Evolutionary conservation across 768 basidiomycete species (phyloP).

Genomic region (Mycena maculata): DNA sequence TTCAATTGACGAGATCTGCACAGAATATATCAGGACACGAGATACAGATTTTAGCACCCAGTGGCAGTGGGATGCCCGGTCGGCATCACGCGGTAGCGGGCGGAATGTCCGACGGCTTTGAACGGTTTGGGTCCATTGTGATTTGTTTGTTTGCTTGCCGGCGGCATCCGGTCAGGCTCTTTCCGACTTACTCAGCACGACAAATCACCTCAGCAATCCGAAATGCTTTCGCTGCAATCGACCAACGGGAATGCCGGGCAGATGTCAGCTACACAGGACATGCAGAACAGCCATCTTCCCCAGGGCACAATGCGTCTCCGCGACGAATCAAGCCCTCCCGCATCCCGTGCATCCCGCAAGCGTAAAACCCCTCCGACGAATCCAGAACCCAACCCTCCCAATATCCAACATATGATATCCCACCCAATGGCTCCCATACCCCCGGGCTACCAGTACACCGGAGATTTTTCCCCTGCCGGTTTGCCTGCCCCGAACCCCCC

Average conservation of each 20-base stretch:
- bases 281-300: constrained; percentile 53
- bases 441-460: constrained; percentile 60
- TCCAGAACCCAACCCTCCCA: constrained; percentile 42
- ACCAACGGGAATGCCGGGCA: constrained; percentile 17
- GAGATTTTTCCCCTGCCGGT: constrained; percentile 68
- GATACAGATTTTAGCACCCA: too few species aligned
- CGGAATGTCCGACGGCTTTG: too few species aligned
- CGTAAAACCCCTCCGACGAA: constrained; percentile 73
- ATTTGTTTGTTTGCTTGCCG: too few species aligned
- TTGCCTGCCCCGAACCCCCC: constrained; percentile 51
- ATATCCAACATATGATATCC: constrained; percentile 52
- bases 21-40: too few species aligned
- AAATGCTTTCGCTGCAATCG: constrained; percentile 10
- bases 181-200: constrained; percentile 10
- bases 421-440: constrained; percentile 57
- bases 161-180: too few species aligned
- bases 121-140: too few species aligned
- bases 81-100: too few species aligned
- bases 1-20: too few species aligned
- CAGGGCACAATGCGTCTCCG: constrained; percentile 40
- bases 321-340: constrained; percentile 51
- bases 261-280: constrained; percentile 19
- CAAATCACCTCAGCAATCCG: background rate
- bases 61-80: too few species aligned
- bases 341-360: constrained; percentile 65